A percentile compares a stretch with the other conserved stretches of the same genome.
Conservation (phyloP, 2,329 filamentous ascomycete genomes). For the Cadophora sp. region DNA sequence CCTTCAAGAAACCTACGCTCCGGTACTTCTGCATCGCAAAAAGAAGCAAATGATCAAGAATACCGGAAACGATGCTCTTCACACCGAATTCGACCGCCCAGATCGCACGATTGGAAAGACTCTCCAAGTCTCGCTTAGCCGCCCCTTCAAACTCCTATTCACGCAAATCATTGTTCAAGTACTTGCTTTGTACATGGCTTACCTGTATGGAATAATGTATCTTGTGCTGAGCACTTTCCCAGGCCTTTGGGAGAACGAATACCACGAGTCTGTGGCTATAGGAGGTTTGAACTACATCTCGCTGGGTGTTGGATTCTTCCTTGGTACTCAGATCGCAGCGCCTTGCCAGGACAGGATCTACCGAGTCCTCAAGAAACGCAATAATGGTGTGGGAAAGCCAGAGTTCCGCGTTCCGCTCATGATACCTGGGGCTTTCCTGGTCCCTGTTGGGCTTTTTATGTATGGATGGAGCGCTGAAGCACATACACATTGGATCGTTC, state of each 20-base stretch:
- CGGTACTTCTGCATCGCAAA: conserved; percentile 54
- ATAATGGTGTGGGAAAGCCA: conserved; percentile 50
- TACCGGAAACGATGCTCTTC: conserved; percentile 54
- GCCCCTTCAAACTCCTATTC: conserved; percentile 57
- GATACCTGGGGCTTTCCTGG: conserved; percentile 58
- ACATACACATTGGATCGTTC: conserved; percentile 61
- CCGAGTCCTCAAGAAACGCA: conserved; percentile 37
- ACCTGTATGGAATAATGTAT: conserved; percentile 61
- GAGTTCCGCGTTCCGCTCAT: conserved; percentile 71
- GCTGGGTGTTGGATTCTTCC: conserved; percentile 51
- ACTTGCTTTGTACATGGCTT: conserved; percentile 58
- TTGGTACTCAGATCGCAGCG: conserved; percentile 47
- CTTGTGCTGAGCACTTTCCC: conserved; percentile 67
- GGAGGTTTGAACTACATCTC: conserved; percentile 64
- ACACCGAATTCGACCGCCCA: conserved; percentile 58
- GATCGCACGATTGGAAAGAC: conserved; percentile 45
- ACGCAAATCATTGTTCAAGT: conserved; percentile 61
- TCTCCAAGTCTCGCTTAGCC: conserved; percentile 51
- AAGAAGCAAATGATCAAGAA: conserved; percentile 53
- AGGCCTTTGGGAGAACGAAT: conserved; percentile 60
- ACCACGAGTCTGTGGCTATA: conserved; percentile 61
- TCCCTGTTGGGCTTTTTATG: conserved; percentile 63
- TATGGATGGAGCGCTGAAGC: conserved; percentile 64
- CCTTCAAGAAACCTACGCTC: conserved; percentile 57
- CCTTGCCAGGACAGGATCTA: conserved; percentile 45